Evolutionary conservation across 2,329 filamentous ascomycete genomes (phyloP).

Genomic region (Erysiphe pulchra): DNA sequence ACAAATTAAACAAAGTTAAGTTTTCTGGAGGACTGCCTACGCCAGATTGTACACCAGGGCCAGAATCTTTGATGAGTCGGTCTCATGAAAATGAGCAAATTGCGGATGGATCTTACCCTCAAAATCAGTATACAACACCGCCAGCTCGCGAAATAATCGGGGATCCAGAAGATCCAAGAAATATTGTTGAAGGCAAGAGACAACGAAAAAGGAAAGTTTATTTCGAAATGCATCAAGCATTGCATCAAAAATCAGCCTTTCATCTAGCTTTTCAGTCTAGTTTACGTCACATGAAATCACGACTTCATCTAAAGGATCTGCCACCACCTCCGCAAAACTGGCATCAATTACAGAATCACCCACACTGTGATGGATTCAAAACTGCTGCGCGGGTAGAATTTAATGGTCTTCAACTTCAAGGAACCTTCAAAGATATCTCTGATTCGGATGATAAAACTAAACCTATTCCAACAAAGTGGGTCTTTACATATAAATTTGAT

Average conservation of each 20-base stretch:
- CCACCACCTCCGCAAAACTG: neutral
- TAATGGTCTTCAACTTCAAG: neutral
- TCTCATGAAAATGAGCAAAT: neutral
- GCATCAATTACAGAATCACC: neutral
- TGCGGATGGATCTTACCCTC: neutral
- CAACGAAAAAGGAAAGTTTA: neutral
- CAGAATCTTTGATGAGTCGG: neutral
- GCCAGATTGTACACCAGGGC: neutral
- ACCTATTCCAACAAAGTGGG: slow-evolving; percentile 4
- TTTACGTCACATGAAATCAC: neutral
- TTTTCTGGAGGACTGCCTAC: neutral
- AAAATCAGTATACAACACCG: neutral
- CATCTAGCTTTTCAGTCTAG: neutral
- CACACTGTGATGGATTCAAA: neutral
- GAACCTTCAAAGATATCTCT: neutral
- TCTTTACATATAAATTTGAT: slow-evolving; percentile 11
- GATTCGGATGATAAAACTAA: neutral
- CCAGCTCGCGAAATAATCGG: neutral
- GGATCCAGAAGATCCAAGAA: neutral
- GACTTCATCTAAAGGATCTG: neutral
- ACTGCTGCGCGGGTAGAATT: neutral
- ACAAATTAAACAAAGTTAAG: neutral
- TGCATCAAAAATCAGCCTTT: neutral
- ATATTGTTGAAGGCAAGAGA: neutral
- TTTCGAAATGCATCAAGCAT: neutral